A percentile compares a stretch with the other conserved stretches of the same genome.
These are phyloP conservation scores for Myriangium duriaei DNA, from an alignment of 2,329 filamentous ascomycete species.

Conservation along the genomic window DNA sequence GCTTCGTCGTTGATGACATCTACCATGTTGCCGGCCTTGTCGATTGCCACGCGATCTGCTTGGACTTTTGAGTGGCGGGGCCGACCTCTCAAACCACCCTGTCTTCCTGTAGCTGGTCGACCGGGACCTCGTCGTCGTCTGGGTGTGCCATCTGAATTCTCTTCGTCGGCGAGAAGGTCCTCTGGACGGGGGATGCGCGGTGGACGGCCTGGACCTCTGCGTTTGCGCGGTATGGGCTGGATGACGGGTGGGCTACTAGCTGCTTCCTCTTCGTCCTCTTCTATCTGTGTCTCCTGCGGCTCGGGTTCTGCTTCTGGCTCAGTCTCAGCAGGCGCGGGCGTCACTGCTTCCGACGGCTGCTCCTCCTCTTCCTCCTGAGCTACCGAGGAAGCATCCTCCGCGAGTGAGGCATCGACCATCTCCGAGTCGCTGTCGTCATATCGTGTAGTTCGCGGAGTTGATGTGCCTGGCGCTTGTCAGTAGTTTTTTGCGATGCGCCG, in stretches of 20 bases:
- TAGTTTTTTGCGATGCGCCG: neutral
- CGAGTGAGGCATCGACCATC: conserved; percentile 4
- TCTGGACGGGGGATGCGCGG: conserved; percentile 75
- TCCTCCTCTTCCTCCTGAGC: neutral
- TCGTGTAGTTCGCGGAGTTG: conserved; percentile 6
- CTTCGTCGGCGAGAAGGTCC: conserved; percentile 39
- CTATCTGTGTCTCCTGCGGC: conserved; percentile 12
- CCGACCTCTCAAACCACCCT: conserved; percentile 58
- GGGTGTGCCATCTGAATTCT: conserved; percentile 36
- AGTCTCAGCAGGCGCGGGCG: conserved; percentile 4
- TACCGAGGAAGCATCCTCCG: conserved; percentile 2
- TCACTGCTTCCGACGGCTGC: neutral
- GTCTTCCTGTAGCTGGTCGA: conserved; percentile 32
- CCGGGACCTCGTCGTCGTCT: conserved; percentile 32
- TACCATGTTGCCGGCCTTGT: conserved; percentile 86
- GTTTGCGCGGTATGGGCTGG: conserved; percentile 41
- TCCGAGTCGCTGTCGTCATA: conserved; percentile 7
- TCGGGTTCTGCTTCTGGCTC: conserved; percentile 2
- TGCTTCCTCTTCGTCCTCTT: conserved; percentile 37
- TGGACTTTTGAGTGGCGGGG: conserved; percentile 44
- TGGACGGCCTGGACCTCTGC: conserved; percentile 66
- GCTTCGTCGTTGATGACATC: conserved; percentile 89
- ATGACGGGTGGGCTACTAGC: conserved; percentile 38
- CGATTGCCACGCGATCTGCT: conserved; percentile 69
- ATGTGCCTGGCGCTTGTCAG: conserved; percentile 2